A percentile compares a stretch with the other conserved stretches of the same genome.
Evolutionary conservation across 768 basidiomycete genomes (phyloP).

Genomic region (Termitomyces sp.): DNA sequence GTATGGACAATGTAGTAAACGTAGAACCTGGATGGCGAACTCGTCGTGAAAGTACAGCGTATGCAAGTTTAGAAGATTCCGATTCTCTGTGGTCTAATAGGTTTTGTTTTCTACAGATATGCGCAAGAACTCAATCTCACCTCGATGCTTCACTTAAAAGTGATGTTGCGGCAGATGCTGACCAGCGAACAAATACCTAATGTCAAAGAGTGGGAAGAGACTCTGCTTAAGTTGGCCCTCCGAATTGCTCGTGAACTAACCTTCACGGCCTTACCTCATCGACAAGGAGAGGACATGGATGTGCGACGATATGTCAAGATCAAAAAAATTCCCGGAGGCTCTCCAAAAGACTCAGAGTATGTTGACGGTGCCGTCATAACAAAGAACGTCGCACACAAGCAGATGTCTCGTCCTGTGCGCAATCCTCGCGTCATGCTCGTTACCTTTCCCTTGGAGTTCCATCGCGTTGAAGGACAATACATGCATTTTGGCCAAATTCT

Average conservation of each 20-base stretch:
- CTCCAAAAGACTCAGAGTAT: constrained; percentile 91
- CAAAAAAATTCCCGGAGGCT: constrained; percentile 96
- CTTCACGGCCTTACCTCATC: constrained; percentile 64
- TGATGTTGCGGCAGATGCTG: constrained; percentile 90
- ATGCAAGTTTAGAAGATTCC: constrained; percentile 27
- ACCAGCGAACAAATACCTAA: constrained; percentile 80
- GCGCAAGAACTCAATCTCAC: constrained; percentile 80
- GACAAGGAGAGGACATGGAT: constrained; percentile 92
- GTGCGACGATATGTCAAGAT: constrained; percentile 94
- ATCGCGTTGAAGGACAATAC: constrained; percentile 89
- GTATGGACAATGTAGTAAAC: constrained; percentile 53
- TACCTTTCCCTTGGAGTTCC: constrained; percentile 92
- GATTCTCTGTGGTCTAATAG: not conserved
- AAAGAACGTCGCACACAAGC: constrained; percentile 96
- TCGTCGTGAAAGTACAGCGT: constrained; percentile 88
- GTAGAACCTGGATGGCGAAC: constrained; percentile 82
- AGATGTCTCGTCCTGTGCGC: constrained; percentile 77
- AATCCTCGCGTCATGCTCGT: constrained; percentile 96
- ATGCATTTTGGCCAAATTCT: constrained; percentile 89
- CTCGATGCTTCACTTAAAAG: constrained; percentile 86
- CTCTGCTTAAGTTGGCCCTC: constrained; percentile 75
- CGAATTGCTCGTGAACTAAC: constrained; percentile 84
- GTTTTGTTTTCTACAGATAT: constrained; percentile 51
- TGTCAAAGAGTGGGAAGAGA: constrained; percentile 84
- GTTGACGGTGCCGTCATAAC: constrained; percentile 96